Conservation (phyloP, 306 rosid species). For the Quercus rubra region DNA sequence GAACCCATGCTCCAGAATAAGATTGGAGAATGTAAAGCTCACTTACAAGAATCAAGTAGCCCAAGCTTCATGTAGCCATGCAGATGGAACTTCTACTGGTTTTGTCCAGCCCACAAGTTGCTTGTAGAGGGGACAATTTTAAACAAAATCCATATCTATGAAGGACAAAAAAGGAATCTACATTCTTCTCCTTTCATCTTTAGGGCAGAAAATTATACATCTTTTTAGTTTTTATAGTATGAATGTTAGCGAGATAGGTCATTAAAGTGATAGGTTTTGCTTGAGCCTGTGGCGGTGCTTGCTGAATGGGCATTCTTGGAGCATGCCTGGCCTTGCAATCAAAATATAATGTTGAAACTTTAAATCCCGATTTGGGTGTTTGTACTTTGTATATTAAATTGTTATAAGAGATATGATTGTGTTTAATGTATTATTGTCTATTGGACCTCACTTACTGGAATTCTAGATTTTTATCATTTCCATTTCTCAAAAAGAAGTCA, state of each 20-base stretch:
- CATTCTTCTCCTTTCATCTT: neutral
- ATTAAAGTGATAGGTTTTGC: neutral
- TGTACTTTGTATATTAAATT: neutral
- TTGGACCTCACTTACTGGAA: neutral
- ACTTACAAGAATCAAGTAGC: conserved; percentile 19
- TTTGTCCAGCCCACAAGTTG: conserved; percentile 30
- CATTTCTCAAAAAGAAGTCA: too few species aligned
- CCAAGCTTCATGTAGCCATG: conserved; percentile 24
- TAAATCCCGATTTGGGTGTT: neutral
- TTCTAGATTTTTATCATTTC: too few species aligned
- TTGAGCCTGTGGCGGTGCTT: conserved; percentile 7
- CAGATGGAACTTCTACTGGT: conserved; percentile 23
- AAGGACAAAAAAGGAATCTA: neutral
- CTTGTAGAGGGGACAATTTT: neutral
- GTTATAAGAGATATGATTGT: neutral
- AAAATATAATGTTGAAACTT: neutral
- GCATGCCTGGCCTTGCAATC: conserved; percentile 11
- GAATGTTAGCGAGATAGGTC: neutral
- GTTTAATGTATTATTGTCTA: too few species aligned
- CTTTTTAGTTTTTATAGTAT: neutral
- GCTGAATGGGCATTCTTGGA: conserved; percentile 3
- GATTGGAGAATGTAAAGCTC: conserved; percentile 25
- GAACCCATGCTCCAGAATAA: conserved; percentile 25
- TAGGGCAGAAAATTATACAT: neutral
- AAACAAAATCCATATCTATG: neutral